Percentiles rank a stretch among this genome's conserved stretches.
These are phyloP conservation scores for Suillus subalutaceus DNA, from an alignment of 768 basidiomycete species.

Conservation along the genomic window DNA sequence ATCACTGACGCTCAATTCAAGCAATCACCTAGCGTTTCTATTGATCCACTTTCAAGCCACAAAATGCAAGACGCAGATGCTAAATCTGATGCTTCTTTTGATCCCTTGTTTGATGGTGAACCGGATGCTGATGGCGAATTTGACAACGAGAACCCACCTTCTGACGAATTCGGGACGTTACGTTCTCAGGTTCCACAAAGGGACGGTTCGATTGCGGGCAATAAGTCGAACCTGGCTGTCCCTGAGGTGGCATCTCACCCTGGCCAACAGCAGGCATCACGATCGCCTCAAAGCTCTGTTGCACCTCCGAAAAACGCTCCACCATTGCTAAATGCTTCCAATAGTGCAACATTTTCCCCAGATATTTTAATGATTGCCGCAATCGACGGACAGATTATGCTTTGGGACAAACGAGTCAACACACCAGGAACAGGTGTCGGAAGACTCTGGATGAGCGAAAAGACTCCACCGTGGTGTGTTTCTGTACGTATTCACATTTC, in stretches of 20 bases:
- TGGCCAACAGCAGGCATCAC: conserved; percentile 26
- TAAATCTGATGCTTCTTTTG: conserved; percentile 80
- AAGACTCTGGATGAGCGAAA: conserved; percentile 86
- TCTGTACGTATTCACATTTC: conserved; percentile 59
- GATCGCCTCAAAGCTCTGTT: conserved; percentile 38
- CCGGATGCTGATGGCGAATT: conserved; percentile 60
- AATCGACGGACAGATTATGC: conserved; percentile 88
- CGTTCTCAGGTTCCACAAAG: conserved; percentile 21
- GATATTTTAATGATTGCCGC: conserved; percentile 88
- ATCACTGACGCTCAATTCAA: conserved; percentile 17
- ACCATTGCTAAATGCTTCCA: conserved; percentile 64
- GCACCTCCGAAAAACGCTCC: conserved; percentile 76
- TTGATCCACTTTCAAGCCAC: conserved; percentile 27
- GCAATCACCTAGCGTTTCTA: conserved; percentile 23
- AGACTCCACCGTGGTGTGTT: conserved; percentile 94
- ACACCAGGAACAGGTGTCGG: conserved; percentile 73
- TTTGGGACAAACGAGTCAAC: conserved; percentile 86
- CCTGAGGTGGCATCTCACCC: conserved; percentile 31
- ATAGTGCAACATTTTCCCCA: conserved; percentile 68
- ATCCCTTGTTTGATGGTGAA: conserved; percentile 90
- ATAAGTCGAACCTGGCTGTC: conserved; percentile 28
- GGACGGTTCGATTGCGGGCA: conserved; percentile 16
- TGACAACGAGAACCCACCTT: conserved; percentile 22
- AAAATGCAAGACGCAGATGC: conserved; percentile 52
- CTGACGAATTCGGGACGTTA: conserved; percentile 22